Evolutionary conservation across 129 eudicot species (phyloP).

Genomic region (Lactuca saligna): DNA sequence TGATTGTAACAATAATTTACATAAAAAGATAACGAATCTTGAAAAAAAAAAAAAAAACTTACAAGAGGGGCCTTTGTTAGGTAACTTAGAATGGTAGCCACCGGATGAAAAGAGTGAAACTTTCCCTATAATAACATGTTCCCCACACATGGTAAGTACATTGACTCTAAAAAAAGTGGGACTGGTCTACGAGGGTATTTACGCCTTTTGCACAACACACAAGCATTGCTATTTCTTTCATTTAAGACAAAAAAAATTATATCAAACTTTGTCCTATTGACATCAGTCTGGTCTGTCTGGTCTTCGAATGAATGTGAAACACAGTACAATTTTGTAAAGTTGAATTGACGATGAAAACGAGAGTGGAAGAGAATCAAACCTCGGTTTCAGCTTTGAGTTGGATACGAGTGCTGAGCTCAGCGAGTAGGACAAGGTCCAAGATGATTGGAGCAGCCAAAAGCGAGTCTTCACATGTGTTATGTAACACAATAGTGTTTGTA

Average conservation of each 20-base stretch:
- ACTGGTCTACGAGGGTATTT: no score
- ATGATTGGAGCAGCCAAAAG: constrained; percentile 96
- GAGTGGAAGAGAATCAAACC: constrained; percentile 29
- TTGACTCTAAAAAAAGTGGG: not conserved
- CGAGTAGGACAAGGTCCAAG: constrained; percentile 87
- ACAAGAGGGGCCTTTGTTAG: constrained; percentile 98
- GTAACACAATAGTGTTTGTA: constrained; percentile 80
- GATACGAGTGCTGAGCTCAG: constrained; percentile 94
- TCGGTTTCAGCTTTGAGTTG: constrained; percentile 80
- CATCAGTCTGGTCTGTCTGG: no score
- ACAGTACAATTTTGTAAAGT: no score
- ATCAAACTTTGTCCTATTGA: no score
- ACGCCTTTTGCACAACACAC: no score
- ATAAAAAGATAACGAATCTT: not conserved
- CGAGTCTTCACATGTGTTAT: constrained; percentile 96
- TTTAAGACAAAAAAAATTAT: no score
- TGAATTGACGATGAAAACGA: not conserved
- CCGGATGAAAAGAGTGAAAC: constrained; percentile 93
- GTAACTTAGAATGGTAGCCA: constrained; percentile 94
- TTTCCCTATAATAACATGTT: constrained; percentile 53
- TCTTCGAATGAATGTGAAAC: no score
- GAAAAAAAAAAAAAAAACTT: constrained; percentile 25
- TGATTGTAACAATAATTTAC: constrained; percentile 17
- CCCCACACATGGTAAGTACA: not conserved
- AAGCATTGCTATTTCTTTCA: no score